Conservation (phyloP, 768 basidiomycete species). For the Mycena belliarum region DNA sequence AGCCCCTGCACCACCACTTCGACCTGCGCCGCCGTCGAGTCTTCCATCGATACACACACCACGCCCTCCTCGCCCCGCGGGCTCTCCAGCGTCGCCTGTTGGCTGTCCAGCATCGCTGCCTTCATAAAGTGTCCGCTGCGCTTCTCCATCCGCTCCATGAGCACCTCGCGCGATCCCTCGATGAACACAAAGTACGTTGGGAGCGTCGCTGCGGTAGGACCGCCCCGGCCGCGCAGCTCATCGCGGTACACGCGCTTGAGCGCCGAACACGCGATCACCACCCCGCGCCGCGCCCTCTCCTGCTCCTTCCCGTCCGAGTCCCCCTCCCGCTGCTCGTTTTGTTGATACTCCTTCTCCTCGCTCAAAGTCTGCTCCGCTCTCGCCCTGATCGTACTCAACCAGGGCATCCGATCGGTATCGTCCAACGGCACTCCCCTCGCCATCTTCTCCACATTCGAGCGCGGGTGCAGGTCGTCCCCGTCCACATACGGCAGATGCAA, state of each 20-base stretch:
- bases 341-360: too few species aligned
- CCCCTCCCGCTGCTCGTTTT: not conserved
- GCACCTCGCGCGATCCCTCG: conserved; percentile 53
- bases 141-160: conserved; percentile 63
- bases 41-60: conserved; percentile 57
- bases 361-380: conserved; percentile 68
- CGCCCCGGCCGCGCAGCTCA: conserved; percentile 63
- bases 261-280: conserved; percentile 88
- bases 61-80: conserved; percentile 70
- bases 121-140: conserved; percentile 85
- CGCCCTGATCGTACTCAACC: conserved; percentile 73
- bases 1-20: conserved; percentile 36
- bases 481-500: conserved; percentile 81
- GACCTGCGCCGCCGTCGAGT: conserved; percentile 59
- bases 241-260: conserved; percentile 82
- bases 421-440: conserved; percentile 68
- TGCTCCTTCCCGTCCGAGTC: not conserved
- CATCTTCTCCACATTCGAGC: conserved; percentile 88
- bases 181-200: conserved; percentile 84
- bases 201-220: conserved; percentile 26
- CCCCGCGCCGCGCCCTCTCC: conserved; percentile 38
- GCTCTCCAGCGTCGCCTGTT: conserved; percentile 68
- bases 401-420: conserved; percentile 83
- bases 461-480: conserved; percentile 86
- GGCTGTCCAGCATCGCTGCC: conserved; percentile 76